phyloP scores from a whole-genome alignment of 495 filamentous ascomycete genomes.

The Annulohypoxylon stygium region DNA sequence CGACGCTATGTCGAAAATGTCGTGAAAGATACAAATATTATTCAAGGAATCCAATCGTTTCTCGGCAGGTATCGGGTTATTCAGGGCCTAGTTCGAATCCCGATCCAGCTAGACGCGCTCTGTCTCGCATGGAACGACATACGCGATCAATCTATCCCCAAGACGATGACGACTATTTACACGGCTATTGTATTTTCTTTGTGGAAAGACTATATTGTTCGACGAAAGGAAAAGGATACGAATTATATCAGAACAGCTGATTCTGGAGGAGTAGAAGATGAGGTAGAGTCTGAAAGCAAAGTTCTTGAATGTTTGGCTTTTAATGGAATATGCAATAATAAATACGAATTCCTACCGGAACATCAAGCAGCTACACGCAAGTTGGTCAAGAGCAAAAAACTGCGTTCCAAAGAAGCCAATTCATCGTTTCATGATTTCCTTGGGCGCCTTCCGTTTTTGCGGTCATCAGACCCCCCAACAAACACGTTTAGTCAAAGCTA shows the following conservation, averaged over 20 bases:
- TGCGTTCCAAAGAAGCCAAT: neutral
- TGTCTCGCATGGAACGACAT: constrained; percentile 1
- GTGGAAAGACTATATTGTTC: neutral
- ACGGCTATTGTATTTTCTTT: neutral
- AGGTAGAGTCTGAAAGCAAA: neutral
- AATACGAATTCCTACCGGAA: neutral
- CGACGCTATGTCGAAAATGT: neutral
- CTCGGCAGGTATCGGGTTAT: neutral
- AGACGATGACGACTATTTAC: constrained; percentile 2
- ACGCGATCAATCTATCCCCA: neutral
- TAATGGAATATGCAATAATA: neutral
- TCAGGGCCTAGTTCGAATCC: constrained; percentile 1
- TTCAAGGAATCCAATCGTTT: neutral
- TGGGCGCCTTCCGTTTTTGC: neutral
- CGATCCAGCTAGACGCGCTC: constrained; percentile 4
- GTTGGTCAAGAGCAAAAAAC: too few species aligned
- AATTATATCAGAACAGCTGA: neutral
- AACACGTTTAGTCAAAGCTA: neutral
- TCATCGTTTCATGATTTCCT: neutral
- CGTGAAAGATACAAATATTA: neutral
- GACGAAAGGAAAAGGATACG: neutral
- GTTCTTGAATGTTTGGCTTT: neutral
- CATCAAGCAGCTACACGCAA: neutral
- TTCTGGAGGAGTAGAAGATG: neutral
- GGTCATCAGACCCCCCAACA: neutral